Percentiles rank a stretch among this genome's conserved stretches.
These are phyloP conservation scores for Mediolabrus comicus DNA, from an alignment of 108 stramenopile species.

Conservation along the genomic window DNA sequence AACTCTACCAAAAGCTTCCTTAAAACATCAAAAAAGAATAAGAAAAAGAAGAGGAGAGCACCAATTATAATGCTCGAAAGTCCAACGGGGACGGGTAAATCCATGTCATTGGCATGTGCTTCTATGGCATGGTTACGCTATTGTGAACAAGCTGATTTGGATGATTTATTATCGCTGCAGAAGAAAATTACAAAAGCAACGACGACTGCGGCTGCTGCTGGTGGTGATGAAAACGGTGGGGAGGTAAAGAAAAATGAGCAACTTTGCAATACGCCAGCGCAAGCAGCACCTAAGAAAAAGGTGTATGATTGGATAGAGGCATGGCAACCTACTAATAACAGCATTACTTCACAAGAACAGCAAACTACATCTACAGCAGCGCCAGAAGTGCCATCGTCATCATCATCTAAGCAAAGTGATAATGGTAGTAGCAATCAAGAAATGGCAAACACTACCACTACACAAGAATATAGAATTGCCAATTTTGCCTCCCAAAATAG, in stretches of 20 bases:
- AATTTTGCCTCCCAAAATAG: slow-evolving; percentile 29
- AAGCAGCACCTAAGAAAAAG: slow-evolving; percentile 2
- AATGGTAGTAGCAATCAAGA: not conserved
- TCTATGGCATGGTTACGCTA: slow-evolving; percentile 77
- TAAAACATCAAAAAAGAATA: slow-evolving; percentile 1
- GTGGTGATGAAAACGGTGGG: not conserved
- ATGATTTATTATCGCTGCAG: not conserved
- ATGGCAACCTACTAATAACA: slow-evolving; percentile 54
- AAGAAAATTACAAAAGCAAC: not conserved
- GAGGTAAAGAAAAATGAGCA: not conserved
- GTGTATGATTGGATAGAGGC: slow-evolving; percentile 72
- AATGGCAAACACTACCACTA: not conserved
- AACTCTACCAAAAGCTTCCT: not conserved
- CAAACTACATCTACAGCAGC: not conserved
- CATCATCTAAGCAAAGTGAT: not conserved
- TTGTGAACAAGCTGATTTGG: slow-evolving; percentile 44
- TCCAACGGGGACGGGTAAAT: slow-evolving; percentile 86
- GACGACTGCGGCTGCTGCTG: not conserved
- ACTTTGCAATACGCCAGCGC: not conserved
- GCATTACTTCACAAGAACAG: not conserved
- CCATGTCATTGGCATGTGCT: slow-evolving; percentile 74
- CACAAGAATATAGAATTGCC: slow-evolving; percentile 3
- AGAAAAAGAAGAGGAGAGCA: slow-evolving; percentile 12
- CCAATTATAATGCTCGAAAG: slow-evolving; percentile 72
- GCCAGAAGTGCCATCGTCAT: not conserved